phyloP scores from a whole-genome alignment of 148 eudicot genomes.

The Cornus kousa region DNA sequence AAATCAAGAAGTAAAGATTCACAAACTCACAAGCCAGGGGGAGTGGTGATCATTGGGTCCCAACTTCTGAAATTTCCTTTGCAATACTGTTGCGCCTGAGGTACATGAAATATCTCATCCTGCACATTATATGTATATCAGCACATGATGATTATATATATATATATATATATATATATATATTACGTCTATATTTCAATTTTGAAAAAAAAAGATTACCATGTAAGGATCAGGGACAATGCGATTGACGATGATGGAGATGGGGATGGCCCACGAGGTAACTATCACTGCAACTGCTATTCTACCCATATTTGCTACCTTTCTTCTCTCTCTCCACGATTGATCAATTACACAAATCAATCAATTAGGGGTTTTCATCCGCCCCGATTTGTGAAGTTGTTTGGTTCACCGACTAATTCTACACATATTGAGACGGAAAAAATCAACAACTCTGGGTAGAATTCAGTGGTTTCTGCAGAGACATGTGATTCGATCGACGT shows the following conservation, averaged over 20 bases:
- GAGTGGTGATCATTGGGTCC: conserved; percentile 99
- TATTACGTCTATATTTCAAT: background rate
- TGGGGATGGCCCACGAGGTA: conserved; percentile 65
- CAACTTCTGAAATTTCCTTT: conserved; percentile 72
- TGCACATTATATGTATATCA: conserved; percentile 18
- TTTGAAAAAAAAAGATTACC: conserved; percentile 35
- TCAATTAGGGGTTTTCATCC: too few species aligned
- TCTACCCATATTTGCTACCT: conserved; percentile 58
- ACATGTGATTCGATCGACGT: too few species aligned
- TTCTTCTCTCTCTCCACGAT: background rate
- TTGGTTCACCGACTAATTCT: too few species aligned
- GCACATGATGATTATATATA: background rate
- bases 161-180: background rate
- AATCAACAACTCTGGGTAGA: too few species aligned
- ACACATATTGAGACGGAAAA: too few species aligned
- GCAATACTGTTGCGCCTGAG: conserved; percentile 90
- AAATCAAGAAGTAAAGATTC: conserved; percentile 2
- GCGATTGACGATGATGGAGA: conserved; percentile 67
- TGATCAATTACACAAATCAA: background rate
- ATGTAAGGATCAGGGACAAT: conserved; percentile 82
- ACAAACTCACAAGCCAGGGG: conserved; percentile 77
- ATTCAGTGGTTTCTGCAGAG: too few species aligned
- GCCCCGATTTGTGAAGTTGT: too few species aligned
- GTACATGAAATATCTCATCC: conserved; percentile 97
- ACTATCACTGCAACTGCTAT: conserved; percentile 58